These are phyloP conservation scores for Paecilomyces sp. DNA, from an alignment of 2,329 filamentous ascomycete species.

Conservation along the genomic window DNA sequence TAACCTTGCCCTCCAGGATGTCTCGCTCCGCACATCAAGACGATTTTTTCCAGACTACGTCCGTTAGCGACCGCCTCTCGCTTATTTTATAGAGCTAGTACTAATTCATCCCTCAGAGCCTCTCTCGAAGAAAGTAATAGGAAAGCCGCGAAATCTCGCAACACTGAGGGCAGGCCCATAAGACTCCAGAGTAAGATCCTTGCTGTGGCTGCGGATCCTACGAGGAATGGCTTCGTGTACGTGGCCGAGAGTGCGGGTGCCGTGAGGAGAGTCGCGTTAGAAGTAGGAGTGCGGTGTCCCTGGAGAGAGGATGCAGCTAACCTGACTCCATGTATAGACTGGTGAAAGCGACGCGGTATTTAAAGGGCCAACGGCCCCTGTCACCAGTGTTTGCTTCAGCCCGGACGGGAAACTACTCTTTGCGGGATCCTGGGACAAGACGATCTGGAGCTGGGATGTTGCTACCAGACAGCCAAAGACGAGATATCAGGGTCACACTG, in stretches of 20 bases:
- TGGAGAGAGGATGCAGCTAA: constrained; percentile 5
- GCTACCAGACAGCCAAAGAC: constrained; percentile 47
- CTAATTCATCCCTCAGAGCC: constrained; percentile 30
- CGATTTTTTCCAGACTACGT: constrained; percentile 93
- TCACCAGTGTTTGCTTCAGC: constrained; percentile 68
- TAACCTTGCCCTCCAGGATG: constrained; percentile 29
- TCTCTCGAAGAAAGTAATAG: constrained; percentile 47
- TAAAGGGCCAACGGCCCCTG: constrained; percentile 68
- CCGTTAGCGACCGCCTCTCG: constrained; percentile 25
- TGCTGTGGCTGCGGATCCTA: constrained; percentile 62
- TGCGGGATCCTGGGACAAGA: constrained; percentile 92
- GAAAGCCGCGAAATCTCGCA: constrained; percentile 67
- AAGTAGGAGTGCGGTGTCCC: constrained; percentile 52
- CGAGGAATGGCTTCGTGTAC: constrained; percentile 57
- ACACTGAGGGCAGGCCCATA: constrained; percentile 77
- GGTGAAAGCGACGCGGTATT: constrained; percentile 47
- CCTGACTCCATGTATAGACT: constrained; percentile 26
- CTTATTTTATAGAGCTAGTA: constrained; percentile 1
- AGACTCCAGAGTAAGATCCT: constrained; percentile 79
- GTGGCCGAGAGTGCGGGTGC: constrained; percentile 82
- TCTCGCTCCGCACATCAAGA: constrained; percentile 66
- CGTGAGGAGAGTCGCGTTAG: constrained; percentile 64
- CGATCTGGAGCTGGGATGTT: constrained; percentile 77
- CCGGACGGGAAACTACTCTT: constrained; percentile 56
- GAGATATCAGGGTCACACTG: constrained; percentile 68